Base-by-base conservation (phyloP, 768 basidiomycete species). In the Polyporus arcularius region DNA sequence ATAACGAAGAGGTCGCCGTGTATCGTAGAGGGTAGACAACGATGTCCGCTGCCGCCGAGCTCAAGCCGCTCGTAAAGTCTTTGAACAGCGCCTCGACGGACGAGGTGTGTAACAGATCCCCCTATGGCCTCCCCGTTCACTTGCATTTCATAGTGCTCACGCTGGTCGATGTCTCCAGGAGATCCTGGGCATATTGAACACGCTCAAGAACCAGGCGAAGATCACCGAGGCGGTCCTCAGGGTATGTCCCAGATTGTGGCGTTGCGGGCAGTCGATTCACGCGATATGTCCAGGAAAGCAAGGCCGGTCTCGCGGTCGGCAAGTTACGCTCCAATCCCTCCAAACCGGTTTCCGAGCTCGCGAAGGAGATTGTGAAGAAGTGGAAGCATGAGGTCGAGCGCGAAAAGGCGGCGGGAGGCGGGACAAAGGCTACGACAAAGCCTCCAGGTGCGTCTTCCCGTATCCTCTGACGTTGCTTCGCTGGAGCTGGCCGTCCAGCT, bases 361-460 rank as follows among this genome's bases (percentile, higher is more conserved):
- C 95, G 16, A 96, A 96, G 73, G 93, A 94, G 65, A 79, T 96
- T 47, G 95, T 97, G 51, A 92, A 87, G 75, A 90, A 88, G 69
- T 97, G 94, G 94, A 96, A 96, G 75, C 82, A 77, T 32, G 88
- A 89, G 61, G 95, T 96, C 38, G 93, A 94, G 60, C 86, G 85
- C 54, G 74, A 75, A 67, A 76, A 75, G 62, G 68, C 67, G 68
- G 83, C 82, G 0, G 85, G 76, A 7, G 71, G 66, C 15, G 59
- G 68, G 18, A 35, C 42, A 10, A 46, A 66, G 64, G 35, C 53
- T 14, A 49, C 57, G 26, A 18, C 67, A 5, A 78, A 76, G 57
- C 65, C 66, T 35, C 71, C 73, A 66, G 80, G 81, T 80, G 68
- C 64, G 81, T 71, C 32, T 41, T 39, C 49, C 8, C 38, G 9